Percentiles rank a stretch among this genome's conserved stretches.
Conservation (phyloP, 2,329 filamentous ascomycete genomes). For the Ophiostoma piceae region DNA sequence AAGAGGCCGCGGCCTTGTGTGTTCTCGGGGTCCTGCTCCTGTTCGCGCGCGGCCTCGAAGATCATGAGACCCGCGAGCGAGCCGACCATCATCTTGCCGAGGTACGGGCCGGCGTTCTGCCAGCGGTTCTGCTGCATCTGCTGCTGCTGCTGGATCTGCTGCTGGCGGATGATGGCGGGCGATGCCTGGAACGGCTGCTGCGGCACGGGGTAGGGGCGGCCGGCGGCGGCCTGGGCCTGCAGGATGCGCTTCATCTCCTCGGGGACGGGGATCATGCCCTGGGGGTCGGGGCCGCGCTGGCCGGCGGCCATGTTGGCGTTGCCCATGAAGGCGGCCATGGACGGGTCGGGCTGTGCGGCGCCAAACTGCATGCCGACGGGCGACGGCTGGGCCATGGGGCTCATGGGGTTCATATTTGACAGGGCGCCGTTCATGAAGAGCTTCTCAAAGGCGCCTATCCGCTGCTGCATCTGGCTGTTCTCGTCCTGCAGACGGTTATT, state of each 20-base stretch:
- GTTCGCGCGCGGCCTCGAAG: constrained; percentile 68
- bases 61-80: constrained; percentile 90
- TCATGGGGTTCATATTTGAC: constrained; percentile 45
- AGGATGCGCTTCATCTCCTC: constrained; percentile 61
- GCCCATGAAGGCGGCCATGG: constrained; percentile 34
- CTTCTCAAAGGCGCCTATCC: constrained; percentile 70
- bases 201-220: constrained; percentile 48
- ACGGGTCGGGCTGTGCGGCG: constrained; percentile 39
- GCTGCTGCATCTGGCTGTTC: constrained; percentile 70
- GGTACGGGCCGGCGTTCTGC: constrained; percentile 51
- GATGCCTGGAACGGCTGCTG: constrained; percentile 39
- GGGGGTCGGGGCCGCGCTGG: constrained; percentile 38
- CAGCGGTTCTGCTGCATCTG: constrained; percentile 50
- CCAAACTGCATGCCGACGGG: constrained; percentile 49
- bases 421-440: constrained; percentile 74
- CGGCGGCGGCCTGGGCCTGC: constrained; percentile 50
- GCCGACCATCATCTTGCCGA: constrained; percentile 83
- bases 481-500: constrained; percentile 79
- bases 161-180: constrained; percentile 47
- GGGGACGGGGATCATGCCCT: constrained; percentile 61
- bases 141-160: constrained; percentile 51
- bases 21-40: constrained; percentile 59
- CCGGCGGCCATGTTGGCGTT: constrained; percentile 41
- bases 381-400: constrained; percentile 47
- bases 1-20: constrained; percentile 63